Evolutionary conservation across 2,329 filamentous ascomycete species (phyloP), one percentile per base, ranked within the genome.

Genomic region (Ophiocordyceps sinensis): DNA sequence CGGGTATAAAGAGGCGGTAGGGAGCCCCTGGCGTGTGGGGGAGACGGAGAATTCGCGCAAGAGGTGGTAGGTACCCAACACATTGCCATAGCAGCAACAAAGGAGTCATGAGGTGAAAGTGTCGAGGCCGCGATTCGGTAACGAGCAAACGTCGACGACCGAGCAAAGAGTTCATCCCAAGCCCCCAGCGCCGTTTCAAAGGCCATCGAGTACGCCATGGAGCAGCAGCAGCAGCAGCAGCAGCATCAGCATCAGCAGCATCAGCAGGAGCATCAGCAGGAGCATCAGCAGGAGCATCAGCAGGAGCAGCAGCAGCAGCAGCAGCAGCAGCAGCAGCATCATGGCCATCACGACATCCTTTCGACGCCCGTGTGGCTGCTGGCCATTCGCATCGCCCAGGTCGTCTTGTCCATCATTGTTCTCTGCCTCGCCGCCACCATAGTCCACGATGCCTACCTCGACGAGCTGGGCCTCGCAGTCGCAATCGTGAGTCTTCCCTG

Each of bases 321-420:
- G n/a, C n/a, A n/a, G n/a, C 28, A 30, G 37, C 15, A 19, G 34
- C 15, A 14, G 47, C 44, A 39, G 49, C 19, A 37, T 28, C 30
- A 12, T 13, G 23, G 3, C 23, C 23, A 41, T 26, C 44, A 43
- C 15, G 50, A 61, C 42, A 48, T 69, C 43, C 60, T 70, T 42
- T 47, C 53, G 29, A 61, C 65, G 19, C 66, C 68, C 9, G 41
- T 51, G 15, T 70, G 67, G 66, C 49, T 71, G n/a, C 50, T 62
- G 23, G 55, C 58, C 15, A 38, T 66, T 21, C 64, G 66, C 10
- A 54, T 58, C 14, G 45, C 60, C 32, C 66, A 70, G 44, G 49
- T 66, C 39, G 39, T 70, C 26, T 10, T 71, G 13, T 57, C 65
- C 2, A 29, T 71, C 31, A 47, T 67, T 21, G 55, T 67, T 23